Evolutionary conservation across 2,329 filamentous ascomycete genomes (phyloP).

Genomic region (Dactylellina leptospora): DNA sequence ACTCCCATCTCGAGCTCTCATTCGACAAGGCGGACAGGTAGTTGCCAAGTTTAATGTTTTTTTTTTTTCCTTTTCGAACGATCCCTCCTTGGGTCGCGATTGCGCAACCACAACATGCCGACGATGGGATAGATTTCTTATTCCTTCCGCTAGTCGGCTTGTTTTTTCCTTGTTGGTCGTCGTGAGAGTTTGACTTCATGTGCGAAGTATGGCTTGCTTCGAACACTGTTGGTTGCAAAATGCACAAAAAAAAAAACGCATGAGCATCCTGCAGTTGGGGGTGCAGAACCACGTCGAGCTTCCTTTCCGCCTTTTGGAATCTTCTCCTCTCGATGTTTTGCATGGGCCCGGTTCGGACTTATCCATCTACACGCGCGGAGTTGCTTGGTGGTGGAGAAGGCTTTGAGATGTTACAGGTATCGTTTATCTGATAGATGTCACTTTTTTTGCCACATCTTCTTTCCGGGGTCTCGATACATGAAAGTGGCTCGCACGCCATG

Average conservation of each 20-base stretch:
- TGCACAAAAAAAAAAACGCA: background rate
- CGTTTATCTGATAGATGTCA: too few relatives aligned
- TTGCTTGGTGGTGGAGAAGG: conserved; percentile 11
- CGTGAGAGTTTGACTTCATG: too few relatives aligned
- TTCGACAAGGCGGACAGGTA: conserved; percentile 25
- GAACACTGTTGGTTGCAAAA: too few relatives aligned
- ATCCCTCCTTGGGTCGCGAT: conserved; percentile 45
- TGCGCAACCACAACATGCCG: conserved; percentile 50
- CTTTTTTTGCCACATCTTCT: conserved; percentile 53
- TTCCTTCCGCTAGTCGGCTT: conserved; percentile 47
- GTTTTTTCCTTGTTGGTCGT: background rate
- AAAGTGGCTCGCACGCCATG: conserved; percentile 29
- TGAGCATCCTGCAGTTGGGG: conserved; percentile 42
- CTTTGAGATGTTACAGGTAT: background rate
- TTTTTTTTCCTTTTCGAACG: conserved; percentile 25
- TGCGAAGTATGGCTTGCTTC: too few relatives aligned
- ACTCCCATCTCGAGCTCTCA: background rate
- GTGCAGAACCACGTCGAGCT: conserved; percentile 43
- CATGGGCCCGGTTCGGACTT: too few relatives aligned
- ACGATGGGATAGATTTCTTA: conserved; percentile 16
- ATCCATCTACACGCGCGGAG: conserved; percentile 1
- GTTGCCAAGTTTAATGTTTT: background rate
- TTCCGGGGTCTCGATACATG: conserved; percentile 8
- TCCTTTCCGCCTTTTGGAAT: too few relatives aligned
- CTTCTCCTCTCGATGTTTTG: too few relatives aligned